These are phyloP conservation scores for Kazachstania taianensis DNA, from an alignment of 805 yeast genomes.

Conservation along the genomic window DNA sequence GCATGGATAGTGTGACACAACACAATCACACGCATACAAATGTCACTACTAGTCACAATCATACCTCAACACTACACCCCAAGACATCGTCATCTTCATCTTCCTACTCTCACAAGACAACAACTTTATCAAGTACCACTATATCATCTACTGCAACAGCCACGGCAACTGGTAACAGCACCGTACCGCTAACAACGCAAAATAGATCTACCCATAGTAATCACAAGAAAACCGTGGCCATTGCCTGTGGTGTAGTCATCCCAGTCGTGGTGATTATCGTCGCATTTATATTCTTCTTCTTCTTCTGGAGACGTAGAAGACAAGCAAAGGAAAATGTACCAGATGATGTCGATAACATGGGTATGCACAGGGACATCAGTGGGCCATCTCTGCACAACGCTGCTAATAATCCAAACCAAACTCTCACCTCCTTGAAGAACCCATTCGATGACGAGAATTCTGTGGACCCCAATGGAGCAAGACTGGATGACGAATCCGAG, in stretches of 20 bases:
- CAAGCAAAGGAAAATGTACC: constrained; percentile 25
- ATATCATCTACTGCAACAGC: constrained; percentile 23
- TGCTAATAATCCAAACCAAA: constrained; percentile 26
- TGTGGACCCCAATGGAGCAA: constrained; percentile 42
- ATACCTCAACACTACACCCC: constrained; percentile 8
- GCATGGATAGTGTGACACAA: constrained; percentile 25
- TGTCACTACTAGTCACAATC: constrained; percentile 1
- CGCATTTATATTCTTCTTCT: constrained; percentile 39
- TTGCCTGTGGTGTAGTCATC: constrained; percentile 82
- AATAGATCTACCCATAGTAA: constrained; percentile 14
- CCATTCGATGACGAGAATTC: constrained; percentile 31
- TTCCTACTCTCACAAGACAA: constrained; percentile 25
- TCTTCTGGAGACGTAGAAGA: constrained; percentile 43
- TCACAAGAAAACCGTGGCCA: constrained; percentile 54
- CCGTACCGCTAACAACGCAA: constrained; percentile 10
- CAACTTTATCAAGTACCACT: constrained; percentile 21
- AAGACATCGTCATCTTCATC: constrained; percentile 13
- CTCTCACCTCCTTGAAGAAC: constrained; percentile 19
- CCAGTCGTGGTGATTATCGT: constrained; percentile 50
- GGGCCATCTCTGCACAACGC: constrained; percentile 32
- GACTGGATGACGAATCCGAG: constrained; percentile 40
- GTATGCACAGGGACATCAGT: constrained; percentile 29
- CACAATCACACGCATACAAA: constrained; percentile 5
- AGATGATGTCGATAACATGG: constrained; percentile 26
- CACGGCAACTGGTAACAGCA: constrained; percentile 20